A percentile compares a stretch with the other conserved stretches of the same genome.
phyloP scores from a whole-genome alignment of 768 basidiomycete species.

The Termitomyces sp. region DNA sequence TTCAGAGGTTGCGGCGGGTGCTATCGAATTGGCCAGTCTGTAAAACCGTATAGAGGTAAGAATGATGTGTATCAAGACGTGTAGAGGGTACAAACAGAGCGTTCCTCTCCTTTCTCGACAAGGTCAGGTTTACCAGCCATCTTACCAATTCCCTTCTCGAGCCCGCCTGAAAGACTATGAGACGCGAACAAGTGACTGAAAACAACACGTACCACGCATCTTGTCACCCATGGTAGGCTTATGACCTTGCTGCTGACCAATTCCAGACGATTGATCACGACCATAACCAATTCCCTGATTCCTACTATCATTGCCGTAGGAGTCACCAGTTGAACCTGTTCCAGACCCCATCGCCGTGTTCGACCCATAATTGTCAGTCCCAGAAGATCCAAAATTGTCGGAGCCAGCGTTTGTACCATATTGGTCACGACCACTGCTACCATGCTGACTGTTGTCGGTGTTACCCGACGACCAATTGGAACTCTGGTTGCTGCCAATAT shows the following conservation, averaged over 20 bases:
- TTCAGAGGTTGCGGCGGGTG: background rate
- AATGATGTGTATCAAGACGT: background rate
- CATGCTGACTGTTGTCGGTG: background rate
- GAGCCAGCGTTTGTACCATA: background rate
- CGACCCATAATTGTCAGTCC: conserved; percentile 8
- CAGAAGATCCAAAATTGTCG: conserved; percentile 12
- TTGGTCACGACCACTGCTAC: conserved; percentile 1
- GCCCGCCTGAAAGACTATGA: conserved; percentile 10
- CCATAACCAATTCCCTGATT: conserved; percentile 4
- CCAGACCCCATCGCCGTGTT: conserved; percentile 7
- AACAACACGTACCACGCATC: conserved; percentile 16
- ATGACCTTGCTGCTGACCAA: background rate
- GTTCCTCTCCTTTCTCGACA: conserved; percentile 19
- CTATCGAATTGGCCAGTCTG: conserved; percentile 3
- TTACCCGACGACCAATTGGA: conserved; percentile 1
- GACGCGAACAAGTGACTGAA: background rate
- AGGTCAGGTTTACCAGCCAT: conserved; percentile 17
- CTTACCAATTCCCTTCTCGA: conserved; percentile 22
- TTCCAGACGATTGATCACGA: background rate
- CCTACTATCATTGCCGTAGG: background rate
- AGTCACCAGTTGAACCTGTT: background rate
- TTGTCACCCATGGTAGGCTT: conserved; percentile 20
- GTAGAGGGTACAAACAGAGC: background rate
- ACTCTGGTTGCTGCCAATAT: background rate
- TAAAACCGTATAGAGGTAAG: background rate